Evolutionary conservation across 495 filamentous ascomycete species (phyloP), one percentile per base, ranked within the genome.

Genomic region (Opeltia flavorubescens): DNA sequence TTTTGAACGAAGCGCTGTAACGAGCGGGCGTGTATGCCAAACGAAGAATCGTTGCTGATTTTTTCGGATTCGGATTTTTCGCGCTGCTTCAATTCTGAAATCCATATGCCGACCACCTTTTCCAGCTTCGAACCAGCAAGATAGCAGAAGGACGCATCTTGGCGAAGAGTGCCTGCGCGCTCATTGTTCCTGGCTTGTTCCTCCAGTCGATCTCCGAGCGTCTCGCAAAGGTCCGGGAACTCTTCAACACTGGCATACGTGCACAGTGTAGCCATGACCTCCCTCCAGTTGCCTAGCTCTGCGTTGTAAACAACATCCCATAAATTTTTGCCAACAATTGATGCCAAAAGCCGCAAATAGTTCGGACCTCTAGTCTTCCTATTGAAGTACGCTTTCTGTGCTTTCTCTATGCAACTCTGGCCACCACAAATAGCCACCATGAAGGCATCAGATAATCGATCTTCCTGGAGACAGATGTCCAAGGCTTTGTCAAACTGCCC

Each of bases 231-330:
- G 56, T 96, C 93, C 25, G 86, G 72, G 62, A 96, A 99, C 55
- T 96, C 91, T 45, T 79, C 74, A 33, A 84, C 78, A 43, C 91
- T 80, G 9, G 89, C 89, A 62, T 89, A 95, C 11, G 89, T 95
- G 74, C 91, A 96, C 25, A 99, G 71, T 2, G 86, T 83, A 24
- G 83, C 88, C 85, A 96, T 89, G 9, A 91, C 78, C 62, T 96
- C 91, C 66, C 89, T 96, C 91, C 91, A 99, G 63, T 89, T 84
- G 33, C 72, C 69, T 36, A 96, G 63, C 56, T 94, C 84, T 1
- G 91, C 93, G 56, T 99, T 96, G 63, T 96, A 82, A 7, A 95
- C 91, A 38, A 96, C 74, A 67, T 99, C 91, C 91, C 93, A 96
- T 6, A 99, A 69, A 59, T 99, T 95, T 68, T 95, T 95, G 42